Base-by-base conservation (phyloP, 2,329 filamentous ascomycete genomes). In the Grosmannia serpens region DNA sequence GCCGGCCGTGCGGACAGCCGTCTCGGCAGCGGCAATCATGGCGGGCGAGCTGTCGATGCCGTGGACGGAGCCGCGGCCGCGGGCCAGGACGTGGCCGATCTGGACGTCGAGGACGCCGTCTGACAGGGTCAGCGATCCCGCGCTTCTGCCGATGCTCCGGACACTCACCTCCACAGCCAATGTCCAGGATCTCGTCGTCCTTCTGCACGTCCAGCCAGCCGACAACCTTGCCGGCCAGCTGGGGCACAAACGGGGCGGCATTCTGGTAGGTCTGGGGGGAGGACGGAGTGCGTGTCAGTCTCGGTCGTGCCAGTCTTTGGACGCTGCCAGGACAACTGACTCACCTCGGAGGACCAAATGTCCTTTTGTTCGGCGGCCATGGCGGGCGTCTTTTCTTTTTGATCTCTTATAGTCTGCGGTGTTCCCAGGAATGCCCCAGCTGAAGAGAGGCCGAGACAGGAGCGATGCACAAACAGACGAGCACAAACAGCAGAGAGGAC, bases 161-260 rank as follows among this genome's bases (percentile, higher is more conserved):
- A 17, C 33, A 69, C 72, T 61, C 59, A 81, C 80, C 83, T 50
- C 84, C 84, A 63, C 84, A 87, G 17, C 84, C 84, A 57, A 87
- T 70, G 62, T 87, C 84, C 2, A 87, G 71, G 26, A 87, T 75
- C 20, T 72, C 67, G 65, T 87, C 83, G 62, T 81, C 77, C 31
- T 76, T 73, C 59, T 82, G 74, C 0, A 83, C 75, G 62, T 84
- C 76, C 0, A 87, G 73, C 77, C 81, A 85, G 52, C 74, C 68
- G 13, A 84, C 65, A 6, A 86, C 74, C 60, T 82, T 84, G 20
- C 74, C 75, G 1, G 83, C 78, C 11, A 86, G 71, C 65, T 83
- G 81, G 4, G 84, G 83, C 10, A 86, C 83, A 64, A 86, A 87
- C 0, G 80, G 78, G 9, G 83, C 84, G 2, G 82, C 78, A 59